These are phyloP conservation scores for Phaeotremella fagi DNA, from an alignment of 768 basidiomycete genomes.

Conservation along the genomic window DNA sequence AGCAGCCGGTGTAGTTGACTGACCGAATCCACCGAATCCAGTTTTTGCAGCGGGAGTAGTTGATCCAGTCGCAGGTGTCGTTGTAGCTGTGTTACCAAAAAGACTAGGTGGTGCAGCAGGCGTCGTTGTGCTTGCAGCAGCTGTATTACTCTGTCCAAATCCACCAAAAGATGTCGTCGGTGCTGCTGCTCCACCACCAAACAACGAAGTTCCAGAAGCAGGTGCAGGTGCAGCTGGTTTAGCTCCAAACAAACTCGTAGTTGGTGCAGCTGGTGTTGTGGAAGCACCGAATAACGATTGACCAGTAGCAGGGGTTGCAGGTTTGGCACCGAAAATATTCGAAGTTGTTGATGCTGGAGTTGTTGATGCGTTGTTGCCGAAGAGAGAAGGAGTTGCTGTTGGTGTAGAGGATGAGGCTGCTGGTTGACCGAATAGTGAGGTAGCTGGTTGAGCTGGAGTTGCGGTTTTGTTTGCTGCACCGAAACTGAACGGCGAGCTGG, in stretches of 20 bases:
- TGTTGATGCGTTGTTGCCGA: conserved; percentile 2
- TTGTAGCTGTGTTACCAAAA: conserved; percentile 1
- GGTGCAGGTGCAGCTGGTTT: conserved; percentile 10
- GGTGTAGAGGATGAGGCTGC: conserved; percentile 4
- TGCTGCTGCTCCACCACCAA: conserved; percentile 11
- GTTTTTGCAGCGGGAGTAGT: conserved; percentile 37
- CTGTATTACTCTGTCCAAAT: conserved; percentile 3
- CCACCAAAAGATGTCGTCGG: conserved; percentile 2
- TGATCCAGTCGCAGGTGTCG: conserved; percentile 18
- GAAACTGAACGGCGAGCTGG: neutral
- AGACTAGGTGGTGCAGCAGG: conserved; percentile 4
- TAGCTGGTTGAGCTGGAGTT: conserved; percentile 1
- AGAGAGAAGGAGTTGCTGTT: conserved; percentile 3
- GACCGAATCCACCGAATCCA: conserved; percentile 28
- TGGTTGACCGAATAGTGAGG: conserved; percentile 11
- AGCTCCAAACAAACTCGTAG: conserved; percentile 2
- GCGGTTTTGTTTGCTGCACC: conserved; percentile 4
- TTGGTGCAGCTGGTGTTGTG: conserved; percentile 1
- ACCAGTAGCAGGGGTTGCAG: conserved; percentile 3
- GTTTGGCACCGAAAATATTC: conserved; percentile 15
- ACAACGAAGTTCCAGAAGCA: conserved; percentile 20
- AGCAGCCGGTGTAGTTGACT: conserved; percentile 29
- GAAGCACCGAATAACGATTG: neutral
- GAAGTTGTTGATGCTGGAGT: conserved; percentile 1
- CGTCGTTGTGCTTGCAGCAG: neutral